Base-by-base conservation (phyloP, 345 rosid species). In the Salix arbutifolia region DNA sequence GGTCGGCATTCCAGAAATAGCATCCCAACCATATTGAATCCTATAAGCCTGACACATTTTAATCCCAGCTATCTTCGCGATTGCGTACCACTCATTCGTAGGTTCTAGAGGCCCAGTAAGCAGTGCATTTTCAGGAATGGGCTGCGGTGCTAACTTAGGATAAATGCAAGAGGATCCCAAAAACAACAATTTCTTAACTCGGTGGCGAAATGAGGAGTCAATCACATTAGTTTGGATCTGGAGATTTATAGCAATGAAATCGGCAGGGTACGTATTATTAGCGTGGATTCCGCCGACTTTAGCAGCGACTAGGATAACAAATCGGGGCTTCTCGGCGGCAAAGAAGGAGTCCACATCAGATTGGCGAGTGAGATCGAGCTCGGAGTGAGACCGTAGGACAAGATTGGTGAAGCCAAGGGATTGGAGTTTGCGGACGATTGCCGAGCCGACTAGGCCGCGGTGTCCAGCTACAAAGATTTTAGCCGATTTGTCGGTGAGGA, bases 241-340 rank as follows among this genome's bases (percentile, higher is more conserved):
- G 84, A 96, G 98, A 66, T 93, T 96, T 81, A 93, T 78, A 65
- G 90, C 81, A 28, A 96, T 96, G 88, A 96, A 96, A 78, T 96
- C 97, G 16, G 99, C 99, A 0, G 99, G 98, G 78, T 93, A 96
- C 0, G 94, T 96, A 88, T 87, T 92, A 81, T 96, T 96, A 42
- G 99, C 99, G 77, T 96, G 97, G 80, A 96, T 96, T 1, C 98
- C 98, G 0, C 98, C 99, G 17, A 93, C 99, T 85, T 96, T 96
- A 1, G 99, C 99, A 1, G 99, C 98, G 7, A 97, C 93, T 7
- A 96, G 86, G 80, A 96, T 82, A 66, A 90, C 95, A 69, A 83
- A 88, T n/a, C 60, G 81, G 0, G 99, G 98, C 75, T 84, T 88
- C 80, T 92, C 91, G 0, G 85, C 48, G 12, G 91, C 82, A 48